phyloP scores from a whole-genome alignment of 352 stramenopile genomes.

The Stephanocyclus meneghinianus region DNA sequence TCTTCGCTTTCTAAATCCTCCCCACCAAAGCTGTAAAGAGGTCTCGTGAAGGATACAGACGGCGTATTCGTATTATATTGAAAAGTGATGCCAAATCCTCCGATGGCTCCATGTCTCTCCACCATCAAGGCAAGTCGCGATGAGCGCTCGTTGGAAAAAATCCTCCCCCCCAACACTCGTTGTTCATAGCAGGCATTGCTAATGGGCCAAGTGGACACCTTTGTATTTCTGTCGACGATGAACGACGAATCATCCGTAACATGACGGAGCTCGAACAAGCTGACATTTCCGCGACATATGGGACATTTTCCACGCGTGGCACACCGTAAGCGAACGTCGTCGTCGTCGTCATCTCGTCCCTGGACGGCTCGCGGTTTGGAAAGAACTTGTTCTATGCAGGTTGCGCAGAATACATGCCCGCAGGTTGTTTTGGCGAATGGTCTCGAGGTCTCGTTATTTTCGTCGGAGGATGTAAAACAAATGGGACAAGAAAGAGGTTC shows the following conservation, averaged over 20 bases:
- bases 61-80: neutral
- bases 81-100: conserved; percentile 18
- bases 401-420: conserved; percentile 47
- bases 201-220: conserved; percentile 32
- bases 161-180: neutral
- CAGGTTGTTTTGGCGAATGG: conserved; percentile 39
- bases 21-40: neutral
- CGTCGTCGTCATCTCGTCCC: neutral
- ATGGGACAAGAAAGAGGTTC: conserved; percentile 1
- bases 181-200: conserved; percentile 17
- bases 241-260: neutral
- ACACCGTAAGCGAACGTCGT: conserved; percentile 26
- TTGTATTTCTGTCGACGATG: conserved; percentile 8
- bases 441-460: neutral
- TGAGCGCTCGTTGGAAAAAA: neutral
- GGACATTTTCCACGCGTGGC: conserved; percentile 53
- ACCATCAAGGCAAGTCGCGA: neutral
- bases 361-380: conserved; percentile 4
- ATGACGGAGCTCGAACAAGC: conserved; percentile 49
- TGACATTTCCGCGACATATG: conserved; percentile 49
- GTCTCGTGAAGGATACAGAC: neutral
- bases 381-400: conserved; percentile 55
- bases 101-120: neutral
- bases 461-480: conserved; percentile 4
- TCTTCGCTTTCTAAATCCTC: neutral